These are phyloP conservation scores for Beauveria bassiana DNA, from an alignment of 2,329 filamentous ascomycete species.

Conservation along the genomic window DNA sequence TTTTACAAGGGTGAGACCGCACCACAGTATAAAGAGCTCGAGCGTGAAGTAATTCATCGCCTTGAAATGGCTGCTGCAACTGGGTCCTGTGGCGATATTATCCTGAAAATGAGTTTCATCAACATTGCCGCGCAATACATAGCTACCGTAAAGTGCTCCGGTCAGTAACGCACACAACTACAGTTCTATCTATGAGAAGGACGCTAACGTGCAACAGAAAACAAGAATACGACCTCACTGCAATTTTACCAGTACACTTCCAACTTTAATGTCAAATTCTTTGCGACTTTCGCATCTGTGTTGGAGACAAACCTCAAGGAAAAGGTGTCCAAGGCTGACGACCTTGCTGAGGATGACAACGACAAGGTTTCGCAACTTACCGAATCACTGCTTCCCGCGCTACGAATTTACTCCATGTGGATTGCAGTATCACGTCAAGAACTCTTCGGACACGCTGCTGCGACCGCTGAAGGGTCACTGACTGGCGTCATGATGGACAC, in stretches of 20 bases:
- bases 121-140: conserved; percentile 80
- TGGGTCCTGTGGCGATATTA: conserved; percentile 51
- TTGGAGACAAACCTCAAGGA: conserved; percentile 58
- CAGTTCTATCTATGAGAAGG: background rate
- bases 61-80: conserved; percentile 66
- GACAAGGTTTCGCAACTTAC: conserved; percentile 30
- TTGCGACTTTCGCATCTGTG: conserved; percentile 62
- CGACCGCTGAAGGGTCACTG: conserved; percentile 31
- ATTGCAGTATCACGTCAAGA: conserved; percentile 39
- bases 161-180: conserved; percentile 21
- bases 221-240: conserved; percentile 36
- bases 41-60: conserved; percentile 76
- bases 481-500: conserved; percentile 39
- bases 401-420: conserved; percentile 49
- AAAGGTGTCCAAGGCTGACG: conserved; percentile 17
- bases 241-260: conserved; percentile 58
- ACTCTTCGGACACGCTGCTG: conserved; percentile 36
- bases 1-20: conserved; percentile 74
- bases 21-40: conserved; percentile 68
- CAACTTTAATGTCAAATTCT: conserved; percentile 69
- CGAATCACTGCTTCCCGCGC: conserved; percentile 39
- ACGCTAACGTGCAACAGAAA: conserved; percentile 27
- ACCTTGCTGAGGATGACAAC: conserved; percentile 16
- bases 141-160: conserved; percentile 35
- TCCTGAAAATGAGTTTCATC: conserved; percentile 75